Base-by-base conservation (phyloP, 352 stramenopile species). In the Globisporangium sylvaticum region DNA sequence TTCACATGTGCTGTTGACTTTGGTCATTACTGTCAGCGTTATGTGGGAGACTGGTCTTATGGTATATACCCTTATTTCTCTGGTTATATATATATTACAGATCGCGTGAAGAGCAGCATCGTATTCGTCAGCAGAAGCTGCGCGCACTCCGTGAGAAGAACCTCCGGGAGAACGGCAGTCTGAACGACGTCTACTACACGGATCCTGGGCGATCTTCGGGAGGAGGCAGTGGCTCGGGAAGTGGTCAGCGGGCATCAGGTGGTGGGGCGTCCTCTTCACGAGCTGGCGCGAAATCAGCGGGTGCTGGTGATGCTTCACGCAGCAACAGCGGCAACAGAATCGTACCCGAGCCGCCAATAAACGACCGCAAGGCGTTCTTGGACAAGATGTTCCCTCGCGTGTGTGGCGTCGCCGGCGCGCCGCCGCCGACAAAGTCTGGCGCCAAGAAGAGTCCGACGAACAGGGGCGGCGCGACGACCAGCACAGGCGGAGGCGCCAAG, bases 321-420 rank as follows among this genome's bases (percentile, higher is more conserved):
- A n/a, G 20, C 34, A 39, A 27, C 15, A 31, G 50, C 10, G 27
- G 12, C 25, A 58, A 50, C 18, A 37, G 50, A 67, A 39, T 37
- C 3, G 22, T 12, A 8, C 34, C 48, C 14, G 50, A 72, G 10
- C 64, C 69, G 6, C 74, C 70, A 7, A 56, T 73, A 14, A 74
- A 77, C 60, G 68, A 73, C 42, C 78, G 86, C 6, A 94, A 94
- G 62, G 84, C 79, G 7, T 73, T 93, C 64, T 65, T 96, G 56
- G 74, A 94, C 64, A 87, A 84, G 54, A 94, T 94, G 83, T 91
- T 88, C 52, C 86, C 88, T 39, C 88, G 88, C 15, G 81, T 94
- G 3, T 92, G 81, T 29, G 87, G 85, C 0, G 78, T 85, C 2
- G 62, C 73, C 14, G 31, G 57, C 42, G 63, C 50, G 54, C 66